Evolutionary conservation across 805 yeast species (phyloP).

Genomic region (Yarrowia phangngaensis): DNA sequence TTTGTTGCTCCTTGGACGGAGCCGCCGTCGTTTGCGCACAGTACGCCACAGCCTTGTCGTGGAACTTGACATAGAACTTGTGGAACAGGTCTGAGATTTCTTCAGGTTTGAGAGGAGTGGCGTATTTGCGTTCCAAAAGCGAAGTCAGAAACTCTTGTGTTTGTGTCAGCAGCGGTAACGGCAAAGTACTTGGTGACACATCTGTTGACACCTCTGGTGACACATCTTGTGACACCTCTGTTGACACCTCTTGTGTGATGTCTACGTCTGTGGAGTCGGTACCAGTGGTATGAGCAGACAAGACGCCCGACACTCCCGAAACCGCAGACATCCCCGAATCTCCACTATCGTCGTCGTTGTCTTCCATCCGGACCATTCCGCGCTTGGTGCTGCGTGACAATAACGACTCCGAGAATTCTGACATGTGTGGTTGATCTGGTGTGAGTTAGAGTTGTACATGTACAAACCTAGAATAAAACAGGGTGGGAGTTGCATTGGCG

Average conservation of each 20-base stretch:
- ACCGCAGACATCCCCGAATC: slow-evolving; percentile 2
- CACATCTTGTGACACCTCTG: no score
- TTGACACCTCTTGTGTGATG: slow-evolving; percentile 7
- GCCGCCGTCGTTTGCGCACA: slow-evolving; percentile 27
- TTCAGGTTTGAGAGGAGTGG: slow-evolving; percentile 40
- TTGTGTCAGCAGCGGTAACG: slow-evolving; percentile 28
- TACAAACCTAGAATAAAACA: no score
- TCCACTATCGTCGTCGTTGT: slow-evolving; percentile 25
- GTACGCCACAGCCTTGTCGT: slow-evolving; percentile 34
- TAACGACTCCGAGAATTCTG: slow-evolving; percentile 21
- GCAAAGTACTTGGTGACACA: slow-evolving; percentile 29
- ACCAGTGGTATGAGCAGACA: slow-evolving; percentile 19
- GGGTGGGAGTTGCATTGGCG: no score
- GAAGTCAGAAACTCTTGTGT: slow-evolving; percentile 35
- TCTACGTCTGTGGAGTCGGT: slow-evolving; percentile 15
- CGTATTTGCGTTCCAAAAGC: slow-evolving; percentile 41
- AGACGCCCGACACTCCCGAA: neutral
- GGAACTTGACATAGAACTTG: slow-evolving; percentile 40
- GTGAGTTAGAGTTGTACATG: slow-evolving; percentile 1
- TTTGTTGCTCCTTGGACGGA: slow-evolving; percentile 28
- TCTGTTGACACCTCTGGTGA: no score
- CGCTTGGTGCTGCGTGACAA: slow-evolving; percentile 25
- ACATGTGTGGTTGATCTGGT: slow-evolving; percentile 2
- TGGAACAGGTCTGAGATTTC: slow-evolving; percentile 43
- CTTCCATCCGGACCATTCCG: slow-evolving; percentile 24